Evolutionary conservation across 768 basidiomycete genomes (phyloP).

Genomic region (Mycena vitilis): DNA sequence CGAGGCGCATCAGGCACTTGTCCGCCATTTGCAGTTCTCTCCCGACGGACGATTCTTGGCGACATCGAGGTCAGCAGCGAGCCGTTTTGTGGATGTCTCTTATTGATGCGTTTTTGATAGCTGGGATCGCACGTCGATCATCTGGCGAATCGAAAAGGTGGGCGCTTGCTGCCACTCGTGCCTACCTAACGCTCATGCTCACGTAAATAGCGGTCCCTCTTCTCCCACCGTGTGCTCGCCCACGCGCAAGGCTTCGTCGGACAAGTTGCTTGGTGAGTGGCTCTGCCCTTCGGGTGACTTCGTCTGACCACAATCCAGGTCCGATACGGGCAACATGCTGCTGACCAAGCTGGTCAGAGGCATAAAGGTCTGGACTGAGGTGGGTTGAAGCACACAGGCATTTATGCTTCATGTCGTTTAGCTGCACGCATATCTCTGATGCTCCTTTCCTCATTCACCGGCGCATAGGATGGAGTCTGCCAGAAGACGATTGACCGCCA

Average conservation of each 20-base stretch:
- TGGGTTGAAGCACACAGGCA: conserved; percentile 42
- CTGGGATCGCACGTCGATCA: conserved; percentile 78
- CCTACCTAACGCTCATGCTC: background rate
- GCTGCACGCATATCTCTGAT: conserved; percentile 18
- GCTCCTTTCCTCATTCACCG: conserved; percentile 18
- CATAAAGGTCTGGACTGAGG: conserved; percentile 81
- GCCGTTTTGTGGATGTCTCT: background rate
- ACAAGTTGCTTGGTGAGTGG: conserved; percentile 76
- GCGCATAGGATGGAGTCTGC: conserved; percentile 72
- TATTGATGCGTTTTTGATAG: conserved; percentile 45
- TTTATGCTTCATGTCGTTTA: conserved; percentile 19
- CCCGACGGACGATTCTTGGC: conserved; percentile 81
- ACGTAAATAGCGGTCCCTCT: conserved; percentile 62
- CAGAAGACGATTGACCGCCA: conserved; percentile 71
- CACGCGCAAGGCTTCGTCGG: conserved; percentile 80
- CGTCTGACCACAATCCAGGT: conserved; percentile 52
- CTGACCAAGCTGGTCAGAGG: conserved; percentile 74
- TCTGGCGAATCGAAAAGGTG: conserved; percentile 73
- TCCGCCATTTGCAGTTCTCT: conserved; percentile 80
- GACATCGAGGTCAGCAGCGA: conserved; percentile 67
- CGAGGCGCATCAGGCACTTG: conserved; percentile 73
- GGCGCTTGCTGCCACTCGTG: conserved; percentile 32
- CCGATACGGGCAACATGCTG: conserved; percentile 69
- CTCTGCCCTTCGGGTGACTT: background rate
- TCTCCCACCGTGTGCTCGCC: conserved; percentile 71